Evolutionary conservation across 257 asterid genomes (phyloP).

Genomic region (Anisodus tanguticus): DNA sequence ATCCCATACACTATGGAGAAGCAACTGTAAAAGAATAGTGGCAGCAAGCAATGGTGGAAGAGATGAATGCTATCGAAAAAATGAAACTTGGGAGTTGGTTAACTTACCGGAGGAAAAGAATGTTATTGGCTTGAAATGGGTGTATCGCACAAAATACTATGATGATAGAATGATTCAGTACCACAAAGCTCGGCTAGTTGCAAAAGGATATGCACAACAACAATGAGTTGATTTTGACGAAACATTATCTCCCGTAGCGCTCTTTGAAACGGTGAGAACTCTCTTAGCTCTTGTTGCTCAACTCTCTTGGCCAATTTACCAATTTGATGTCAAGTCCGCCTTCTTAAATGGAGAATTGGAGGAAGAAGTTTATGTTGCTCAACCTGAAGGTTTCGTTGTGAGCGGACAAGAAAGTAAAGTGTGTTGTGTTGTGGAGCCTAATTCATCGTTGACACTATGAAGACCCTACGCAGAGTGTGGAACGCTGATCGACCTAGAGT

Average conservation of each 20-base stretch:
- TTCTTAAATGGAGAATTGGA: not conserved
- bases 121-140: not conserved
- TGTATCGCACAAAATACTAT: not conserved
- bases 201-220: conserved; percentile 11
- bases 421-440: no score
- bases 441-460: no score
- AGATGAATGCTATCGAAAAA: not conserved
- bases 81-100: not conserved
- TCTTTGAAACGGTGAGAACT: not conserved
- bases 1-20: not conserved
- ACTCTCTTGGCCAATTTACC: not conserved
- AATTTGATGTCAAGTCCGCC: not conserved
- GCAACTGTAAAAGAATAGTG: not conserved
- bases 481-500: no score
- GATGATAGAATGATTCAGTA: conserved; percentile 5
- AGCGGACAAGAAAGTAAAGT: not conserved
- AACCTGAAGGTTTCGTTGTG: not conserved
- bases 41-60: not conserved
- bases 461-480: no score
- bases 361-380: conserved; percentile 7
- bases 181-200: conserved; percentile 4
- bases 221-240: not conserved
- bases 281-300: not conserved
- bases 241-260: not conserved
- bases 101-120: not conserved